Evolutionary conservation across 371 early-diverging fungal genomes (phyloP).

Genomic region (Umbelopsis sp.): DNA sequence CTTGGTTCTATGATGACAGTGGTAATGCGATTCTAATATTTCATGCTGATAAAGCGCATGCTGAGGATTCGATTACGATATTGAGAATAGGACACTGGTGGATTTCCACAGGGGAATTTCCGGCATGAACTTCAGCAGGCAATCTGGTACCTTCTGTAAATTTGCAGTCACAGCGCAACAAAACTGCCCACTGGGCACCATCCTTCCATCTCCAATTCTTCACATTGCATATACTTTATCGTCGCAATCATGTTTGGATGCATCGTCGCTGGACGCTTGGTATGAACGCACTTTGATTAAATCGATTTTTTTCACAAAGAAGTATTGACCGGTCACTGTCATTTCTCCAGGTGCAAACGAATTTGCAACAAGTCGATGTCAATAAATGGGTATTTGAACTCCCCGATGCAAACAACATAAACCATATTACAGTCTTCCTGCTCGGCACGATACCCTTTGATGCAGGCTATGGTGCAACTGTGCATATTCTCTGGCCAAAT

Average conservation of each 20-base stretch:
- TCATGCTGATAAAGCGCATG: not conserved
- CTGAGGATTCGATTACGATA: not conserved
- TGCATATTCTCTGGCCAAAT: conserved; percentile 88
- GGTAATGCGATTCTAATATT: not conserved
- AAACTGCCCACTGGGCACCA: not conserved
- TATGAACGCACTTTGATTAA: conserved; percentile 30
- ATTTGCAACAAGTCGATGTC: conserved; percentile 84
- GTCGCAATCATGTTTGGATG: conserved; percentile 78
- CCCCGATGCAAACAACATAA: conserved; percentile 78
- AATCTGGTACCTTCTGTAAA: too few species aligned
- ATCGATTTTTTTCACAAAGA: too few species aligned
- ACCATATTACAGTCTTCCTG: conserved; percentile 92
- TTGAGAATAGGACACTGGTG: too few species aligned
- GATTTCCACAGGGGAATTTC: too few species aligned
- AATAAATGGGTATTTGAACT: conserved; percentile 84
- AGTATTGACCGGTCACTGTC: not conserved
- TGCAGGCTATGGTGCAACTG: conserved; percentile 83
- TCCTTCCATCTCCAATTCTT: too few species aligned
- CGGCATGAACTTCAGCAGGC: not conserved
- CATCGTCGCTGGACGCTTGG: conserved; percentile 85
- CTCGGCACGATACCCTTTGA: conserved; percentile 87
- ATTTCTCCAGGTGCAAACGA: conserved; percentile 79
- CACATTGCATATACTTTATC: too few species aligned
- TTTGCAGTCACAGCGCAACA: too few species aligned
- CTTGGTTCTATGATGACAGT: too few species aligned